These are phyloP conservation scores for Neonectria neomacrospora DNA, from an alignment of 2,329 filamentous ascomycete species.

Conservation along the genomic window DNA sequence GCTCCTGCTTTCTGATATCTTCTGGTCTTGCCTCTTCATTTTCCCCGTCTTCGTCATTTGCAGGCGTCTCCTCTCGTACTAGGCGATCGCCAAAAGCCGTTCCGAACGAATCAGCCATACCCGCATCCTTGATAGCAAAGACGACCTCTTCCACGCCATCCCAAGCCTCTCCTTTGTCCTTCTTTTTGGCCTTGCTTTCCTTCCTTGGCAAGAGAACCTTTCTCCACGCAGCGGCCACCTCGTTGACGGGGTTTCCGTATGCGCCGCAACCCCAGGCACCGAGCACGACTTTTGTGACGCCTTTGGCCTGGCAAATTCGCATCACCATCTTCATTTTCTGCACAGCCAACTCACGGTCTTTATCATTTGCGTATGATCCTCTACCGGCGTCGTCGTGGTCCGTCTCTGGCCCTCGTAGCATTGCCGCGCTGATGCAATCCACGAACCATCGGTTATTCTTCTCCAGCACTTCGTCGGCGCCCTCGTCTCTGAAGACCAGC, in stretches of 20 bases:
- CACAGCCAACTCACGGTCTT: slow-evolving; percentile 61
- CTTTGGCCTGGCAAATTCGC: slow-evolving; percentile 59
- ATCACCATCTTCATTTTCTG: slow-evolving; percentile 69
- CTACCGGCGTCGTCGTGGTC: slow-evolving; percentile 50
- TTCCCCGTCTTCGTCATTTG: not conserved
- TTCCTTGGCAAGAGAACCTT: slow-evolving; percentile 44
- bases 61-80: not conserved
- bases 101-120: slow-evolving; percentile 64
- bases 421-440: slow-evolving; percentile 67
- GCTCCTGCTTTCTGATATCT: slow-evolving; percentile 20
- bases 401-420: slow-evolving; percentile 67
- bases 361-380: slow-evolving; percentile 54
- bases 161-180: slow-evolving; percentile 34
- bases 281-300: slow-evolving; percentile 62
- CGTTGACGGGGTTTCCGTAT: slow-evolving; percentile 69
- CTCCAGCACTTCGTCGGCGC: slow-evolving; percentile 48
- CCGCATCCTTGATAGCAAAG: slow-evolving; percentile 66
- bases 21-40: slow-evolving; percentile 5
- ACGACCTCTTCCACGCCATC: slow-evolving; percentile 56
- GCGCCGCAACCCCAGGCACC: slow-evolving; percentile 75
- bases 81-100: slow-evolving; percentile 55
- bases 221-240: slow-evolving; percentile 66
- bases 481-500: slow-evolving; percentile 63
- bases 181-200: slow-evolving; percentile 31
- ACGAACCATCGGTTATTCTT: slow-evolving; percentile 67